phyloP scores from a whole-genome alignment of 768 basidiomycete species.

The Symmetrospora coprosmae region DNA sequence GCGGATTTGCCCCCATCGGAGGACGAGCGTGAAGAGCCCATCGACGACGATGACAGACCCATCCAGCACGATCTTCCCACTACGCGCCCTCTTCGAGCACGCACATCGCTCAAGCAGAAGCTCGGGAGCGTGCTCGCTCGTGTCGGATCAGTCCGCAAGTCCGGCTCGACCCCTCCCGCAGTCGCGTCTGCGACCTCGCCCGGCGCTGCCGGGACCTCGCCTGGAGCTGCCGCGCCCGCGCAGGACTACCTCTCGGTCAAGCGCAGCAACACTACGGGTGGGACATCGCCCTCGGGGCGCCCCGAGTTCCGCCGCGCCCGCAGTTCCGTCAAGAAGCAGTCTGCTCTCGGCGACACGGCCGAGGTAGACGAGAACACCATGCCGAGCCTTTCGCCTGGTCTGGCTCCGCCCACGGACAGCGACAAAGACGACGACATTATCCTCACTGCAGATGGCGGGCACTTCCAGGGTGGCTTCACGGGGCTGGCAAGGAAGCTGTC shows the following conservation, averaged over 20 bases:
- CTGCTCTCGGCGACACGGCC: background rate
- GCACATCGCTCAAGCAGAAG: slow-evolving; percentile 18
- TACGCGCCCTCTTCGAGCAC: slow-evolving; percentile 5
- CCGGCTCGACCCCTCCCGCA: background rate
- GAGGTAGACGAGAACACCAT: background rate
- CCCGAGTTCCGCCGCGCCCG: background rate
- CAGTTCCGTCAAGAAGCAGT: background rate
- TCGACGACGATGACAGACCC: slow-evolving; percentile 1
- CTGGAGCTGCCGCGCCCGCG: background rate
- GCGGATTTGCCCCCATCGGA: slow-evolving; percentile 9
- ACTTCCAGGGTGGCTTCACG: background rate
- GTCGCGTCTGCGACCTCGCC: background rate
- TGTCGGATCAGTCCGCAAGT: background rate
- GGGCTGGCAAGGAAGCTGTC: slow-evolving; percentile 8
- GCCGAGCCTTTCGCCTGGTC: background rate
- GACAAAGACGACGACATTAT: slow-evolving; percentile 2
- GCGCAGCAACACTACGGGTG: background rate
- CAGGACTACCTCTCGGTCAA: background rate
- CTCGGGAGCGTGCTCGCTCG: slow-evolving; percentile 12
- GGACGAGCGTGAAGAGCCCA: slow-evolving; percentile 14
- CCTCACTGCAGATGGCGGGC: slow-evolving; percentile 3
- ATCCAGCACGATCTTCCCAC: slow-evolving; percentile 18
- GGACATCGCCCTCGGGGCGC: background rate
- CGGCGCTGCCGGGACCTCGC: background rate
- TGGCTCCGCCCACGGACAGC: background rate